phyloP scores from a whole-genome alignment of 345 rosid genomes.

The Odontarrhena argentea region DNA sequence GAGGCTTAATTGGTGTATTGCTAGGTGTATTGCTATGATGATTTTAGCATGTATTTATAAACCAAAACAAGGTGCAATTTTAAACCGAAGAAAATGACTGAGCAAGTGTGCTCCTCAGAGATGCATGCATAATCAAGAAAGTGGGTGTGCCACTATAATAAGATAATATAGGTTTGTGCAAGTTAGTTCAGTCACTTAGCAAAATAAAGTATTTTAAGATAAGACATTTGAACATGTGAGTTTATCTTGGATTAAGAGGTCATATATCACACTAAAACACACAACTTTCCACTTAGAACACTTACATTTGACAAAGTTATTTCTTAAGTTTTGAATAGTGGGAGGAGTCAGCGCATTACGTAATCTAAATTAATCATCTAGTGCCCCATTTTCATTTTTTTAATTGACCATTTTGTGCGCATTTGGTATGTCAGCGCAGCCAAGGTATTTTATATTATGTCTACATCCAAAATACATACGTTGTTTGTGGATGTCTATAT shows the following conservation, averaged over 20 bases:
- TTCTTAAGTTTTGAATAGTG: too few species aligned
- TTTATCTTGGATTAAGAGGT: conserved; percentile 4
- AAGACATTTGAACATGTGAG: conserved; percentile 30
- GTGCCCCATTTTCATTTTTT: too few species aligned
- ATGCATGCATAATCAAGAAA: conserved; percentile 39
- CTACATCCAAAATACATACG: too few species aligned
- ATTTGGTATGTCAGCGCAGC: too few species aligned
- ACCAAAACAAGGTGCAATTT: conserved; percentile 19
- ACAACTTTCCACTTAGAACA: too few species aligned
- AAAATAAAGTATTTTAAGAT: not conserved
- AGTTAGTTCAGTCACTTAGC: conserved; percentile 34
- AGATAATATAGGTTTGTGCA: conserved; percentile 30
- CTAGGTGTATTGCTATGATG: conserved; percentile 27
- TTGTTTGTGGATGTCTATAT: too few species aligned
- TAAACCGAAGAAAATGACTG: not conserved
- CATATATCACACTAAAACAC: conserved; percentile 13
- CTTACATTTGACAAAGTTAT: too few species aligned
- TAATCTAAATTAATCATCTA: too few species aligned
- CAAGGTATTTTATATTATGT: too few species aligned
- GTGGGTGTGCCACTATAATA: conserved; percentile 39
- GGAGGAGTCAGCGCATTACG: too few species aligned
- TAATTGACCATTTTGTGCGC: too few species aligned
- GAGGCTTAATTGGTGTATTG: conserved; percentile 30
- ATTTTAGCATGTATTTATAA: conserved; percentile 36
- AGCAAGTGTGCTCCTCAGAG: conserved; percentile 35